Percentiles rank a stretch among this genome's conserved stretches.
phyloP scores from a whole-genome alignment of 2,329 filamentous ascomycete genomes.

The Xylaria sp. region DNA sequence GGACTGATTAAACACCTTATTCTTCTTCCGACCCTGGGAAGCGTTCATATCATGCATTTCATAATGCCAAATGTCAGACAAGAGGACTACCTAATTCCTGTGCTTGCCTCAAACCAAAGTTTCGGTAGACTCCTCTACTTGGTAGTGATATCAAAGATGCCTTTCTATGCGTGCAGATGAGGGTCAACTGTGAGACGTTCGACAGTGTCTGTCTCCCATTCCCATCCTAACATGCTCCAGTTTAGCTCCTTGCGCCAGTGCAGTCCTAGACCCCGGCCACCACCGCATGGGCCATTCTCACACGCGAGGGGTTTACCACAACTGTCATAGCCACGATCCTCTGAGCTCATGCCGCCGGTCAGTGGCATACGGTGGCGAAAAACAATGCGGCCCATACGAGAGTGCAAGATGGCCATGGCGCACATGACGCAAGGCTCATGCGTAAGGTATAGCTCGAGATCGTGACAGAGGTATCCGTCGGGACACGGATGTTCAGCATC shows the following conservation, averaged over 20 bases:
- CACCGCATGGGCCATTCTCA: constrained; percentile 46
- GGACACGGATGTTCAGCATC: constrained; percentile 67
- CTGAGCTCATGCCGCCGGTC: constrained; percentile 83
- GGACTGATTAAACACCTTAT: not conserved
- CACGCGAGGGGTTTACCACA: constrained; percentile 37
- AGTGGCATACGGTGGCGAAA: constrained; percentile 79
- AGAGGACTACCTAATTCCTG: constrained; percentile 60
- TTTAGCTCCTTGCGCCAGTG: constrained; percentile 81
- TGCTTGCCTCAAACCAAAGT: constrained; percentile 46
- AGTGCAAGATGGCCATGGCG: constrained; percentile 94
- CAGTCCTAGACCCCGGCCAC: constrained; percentile 67
- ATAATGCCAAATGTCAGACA: constrained; percentile 42
- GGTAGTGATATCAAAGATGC: constrained; percentile 44
- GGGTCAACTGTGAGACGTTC: constrained; percentile 50
- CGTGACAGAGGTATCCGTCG: constrained; percentile 91
- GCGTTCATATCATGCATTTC: constrained; percentile 23
- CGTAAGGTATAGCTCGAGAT: constrained; percentile 90
- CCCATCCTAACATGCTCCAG: constrained; percentile 84
- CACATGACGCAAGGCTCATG: constrained; percentile 98
- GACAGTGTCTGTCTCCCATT: constrained; percentile 63
- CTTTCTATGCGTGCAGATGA: constrained; percentile 53
- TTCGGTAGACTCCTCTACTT: constrained; percentile 26
- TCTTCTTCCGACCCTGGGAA: constrained; percentile 3
- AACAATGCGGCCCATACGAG: constrained; percentile 84
- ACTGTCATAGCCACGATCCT: constrained; percentile 62